phyloP scores from a whole-genome alignment of 805 yeast species.

The Metschnikowia lunata region DNA sequence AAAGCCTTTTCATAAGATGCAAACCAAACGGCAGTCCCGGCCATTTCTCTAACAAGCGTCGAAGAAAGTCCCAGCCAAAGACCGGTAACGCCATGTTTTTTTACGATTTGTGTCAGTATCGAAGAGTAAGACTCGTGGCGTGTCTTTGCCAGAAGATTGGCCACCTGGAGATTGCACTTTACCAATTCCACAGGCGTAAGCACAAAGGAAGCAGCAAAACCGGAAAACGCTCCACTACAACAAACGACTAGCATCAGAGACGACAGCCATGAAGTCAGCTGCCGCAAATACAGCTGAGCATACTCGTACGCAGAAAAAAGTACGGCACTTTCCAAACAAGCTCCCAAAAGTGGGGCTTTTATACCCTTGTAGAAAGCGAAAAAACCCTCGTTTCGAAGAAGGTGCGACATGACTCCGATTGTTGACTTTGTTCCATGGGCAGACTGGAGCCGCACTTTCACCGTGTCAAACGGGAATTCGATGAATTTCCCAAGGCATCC shows the following conservation, averaged over 20 bases:
- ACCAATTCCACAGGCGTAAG: constrained; percentile 90
- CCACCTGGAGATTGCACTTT: constrained; percentile 83
- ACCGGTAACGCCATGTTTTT: constrained; percentile 58
- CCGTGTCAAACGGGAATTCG: constrained; percentile 91
- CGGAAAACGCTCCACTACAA: constrained; percentile 75
- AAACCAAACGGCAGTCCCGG: constrained; percentile 94
- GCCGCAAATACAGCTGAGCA: constrained; percentile 13
- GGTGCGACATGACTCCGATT: constrained; percentile 56
- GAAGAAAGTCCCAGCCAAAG: constrained; percentile 86
- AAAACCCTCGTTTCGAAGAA: constrained; percentile 63
- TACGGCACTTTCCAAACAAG: constrained; percentile 83
- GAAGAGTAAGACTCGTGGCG: constrained; percentile 29
- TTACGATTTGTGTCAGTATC: constrained; percentile 35
- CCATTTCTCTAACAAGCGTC: constrained; percentile 75
- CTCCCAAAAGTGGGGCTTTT: constrained; percentile 79
- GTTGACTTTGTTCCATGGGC: constrained; percentile 46
- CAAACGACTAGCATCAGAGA: constrained; percentile 24
- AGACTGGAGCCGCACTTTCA: constrained; percentile 82
- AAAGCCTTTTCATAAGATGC: constrained; percentile 71
- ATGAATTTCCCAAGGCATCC: constrained; percentile 82
- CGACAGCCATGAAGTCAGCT: constrained; percentile 2
- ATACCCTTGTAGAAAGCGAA: constrained; percentile 69
- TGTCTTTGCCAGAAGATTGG: constrained; percentile 21
- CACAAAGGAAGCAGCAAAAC: constrained; percentile 75
- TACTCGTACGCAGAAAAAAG: constrained; percentile 63